Evolutionary conservation across 2,329 filamentous ascomycete genomes (phyloP), one percentile per base, ranked within the genome.

Genomic region (Fusarium hainanense): DNA sequence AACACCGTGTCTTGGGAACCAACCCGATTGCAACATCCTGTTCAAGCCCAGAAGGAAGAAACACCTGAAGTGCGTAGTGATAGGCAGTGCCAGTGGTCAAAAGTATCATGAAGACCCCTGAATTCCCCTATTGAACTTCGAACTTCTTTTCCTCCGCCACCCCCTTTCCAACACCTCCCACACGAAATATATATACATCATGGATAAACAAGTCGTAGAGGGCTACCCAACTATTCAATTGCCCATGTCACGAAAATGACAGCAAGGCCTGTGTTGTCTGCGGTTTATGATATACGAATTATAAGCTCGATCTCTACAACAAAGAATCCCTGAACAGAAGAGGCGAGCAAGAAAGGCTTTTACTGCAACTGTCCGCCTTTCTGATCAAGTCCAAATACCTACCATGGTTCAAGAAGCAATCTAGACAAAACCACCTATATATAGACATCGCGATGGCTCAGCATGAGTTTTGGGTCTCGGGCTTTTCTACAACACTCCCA

Each of bases 31-130:
- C 2, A 37, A n/a, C 11, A n/a, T 37, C n/a, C 2, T 37, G n/a
- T 37, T 3, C 18, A n/a, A 7, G 18, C 18, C 18, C 34, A n/a
- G 34, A n/a, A 37, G 10, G 9, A 37, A n/a, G 9, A 0, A 12
- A 37, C 18, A n/a, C 3, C 18, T n/a, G 10, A 37, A 4, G 10
- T n/a, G 1, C 10, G 10, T 4, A 3, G 34, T 2, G n/a, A 2
- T 37, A n/a, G 18, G 10, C 10, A n/a, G 18, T 37, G 18, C 10
- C 3, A n/a, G 10, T 7, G 34, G 0, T n/a, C 34, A 12, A 12
- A n/a, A 2, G n/a, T 0, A n/a, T n/a, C 1, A 7, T 37, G 1
- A n/a, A 12, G 18, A 4, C 18, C 18, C 6, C 18, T 37, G 6
- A 7, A n/a, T 37, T 37, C 6, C 6, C 10, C 34, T 4, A 7